Evolutionary conservation across 352 stramenopile species (phyloP).

Genomic region (Phytophthora lateralis): DNA sequence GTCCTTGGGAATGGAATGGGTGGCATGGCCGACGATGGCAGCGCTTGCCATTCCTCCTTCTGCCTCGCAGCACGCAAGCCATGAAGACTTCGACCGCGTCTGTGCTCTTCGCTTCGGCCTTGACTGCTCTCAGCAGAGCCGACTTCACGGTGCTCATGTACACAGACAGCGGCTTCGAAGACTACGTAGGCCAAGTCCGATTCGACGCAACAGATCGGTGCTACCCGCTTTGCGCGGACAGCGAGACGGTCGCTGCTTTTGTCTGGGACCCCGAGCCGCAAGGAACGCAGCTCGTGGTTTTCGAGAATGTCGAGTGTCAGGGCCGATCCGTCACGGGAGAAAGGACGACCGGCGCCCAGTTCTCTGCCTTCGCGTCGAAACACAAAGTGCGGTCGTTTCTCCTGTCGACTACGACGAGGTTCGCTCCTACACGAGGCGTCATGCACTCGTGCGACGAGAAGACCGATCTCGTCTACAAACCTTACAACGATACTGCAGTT

Average conservation of each 20-base stretch:
- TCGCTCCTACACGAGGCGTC: slow-evolving; percentile 3
- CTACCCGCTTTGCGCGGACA: slow-evolving; percentile 22
- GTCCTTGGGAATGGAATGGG: slow-evolving; percentile 1
- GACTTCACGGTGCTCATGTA: slow-evolving; percentile 29
- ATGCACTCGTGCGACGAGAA: slow-evolving; percentile 27
- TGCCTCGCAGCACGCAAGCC: slow-evolving; percentile 7
- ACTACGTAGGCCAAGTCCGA: slow-evolving; percentile 23
- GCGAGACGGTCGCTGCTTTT: slow-evolving; percentile 16
- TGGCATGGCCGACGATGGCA: background rate
- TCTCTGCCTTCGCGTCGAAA: slow-evolving; percentile 12
- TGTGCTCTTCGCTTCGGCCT: background rate
- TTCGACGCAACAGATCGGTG: slow-evolving; percentile 29
- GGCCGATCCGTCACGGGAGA: slow-evolving; percentile 12
- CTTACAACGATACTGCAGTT: slow-evolving; percentile 12
- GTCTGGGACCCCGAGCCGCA: slow-evolving; percentile 20
- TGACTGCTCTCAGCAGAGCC: background rate
- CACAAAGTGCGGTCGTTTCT: slow-evolving; percentile 31
- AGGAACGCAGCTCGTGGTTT: slow-evolving; percentile 22
- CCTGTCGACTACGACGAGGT: slow-evolving; percentile 17
- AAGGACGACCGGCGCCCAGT: slow-evolving; percentile 1
- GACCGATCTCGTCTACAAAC: slow-evolving; percentile 29
- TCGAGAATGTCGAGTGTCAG: slow-evolving; percentile 25
- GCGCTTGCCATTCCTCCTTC: slow-evolving; percentile 14
- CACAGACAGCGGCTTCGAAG: slow-evolving; percentile 29
- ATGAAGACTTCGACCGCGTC: slow-evolving; percentile 9